Conservation (phyloP, 768 basidiomycete species). For the Tulasnella sp. region DNA sequence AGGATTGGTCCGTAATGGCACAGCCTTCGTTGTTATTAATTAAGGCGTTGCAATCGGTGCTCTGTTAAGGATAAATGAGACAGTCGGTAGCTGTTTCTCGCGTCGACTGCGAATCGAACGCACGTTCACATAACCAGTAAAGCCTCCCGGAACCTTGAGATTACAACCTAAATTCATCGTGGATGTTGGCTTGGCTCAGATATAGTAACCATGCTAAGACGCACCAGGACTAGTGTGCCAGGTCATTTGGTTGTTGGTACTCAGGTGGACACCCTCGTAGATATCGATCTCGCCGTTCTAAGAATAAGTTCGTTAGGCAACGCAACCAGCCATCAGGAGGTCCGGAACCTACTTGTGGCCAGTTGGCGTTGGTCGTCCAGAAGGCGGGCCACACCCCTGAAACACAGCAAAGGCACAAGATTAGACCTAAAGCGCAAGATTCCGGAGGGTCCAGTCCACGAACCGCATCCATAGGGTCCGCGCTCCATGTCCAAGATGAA, state of each 20-base stretch:
- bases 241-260: conserved; percentile 36
- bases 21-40: conserved; percentile 41
- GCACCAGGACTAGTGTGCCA: conserved; percentile 35
- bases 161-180: conserved; percentile 33
- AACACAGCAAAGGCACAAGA: not conserved
- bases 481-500: conserved; percentile 36
- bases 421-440: not conserved
- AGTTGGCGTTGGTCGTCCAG: conserved; percentile 30
- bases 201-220: not conserved
- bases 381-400: conserved; percentile 37
- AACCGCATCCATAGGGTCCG: conserved; percentile 36
- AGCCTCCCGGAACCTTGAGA: conserved; percentile 27
- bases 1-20: conserved; percentile 41
- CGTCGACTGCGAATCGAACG: not conserved
- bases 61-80: conserved; percentile 28
- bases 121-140: conserved; percentile 33
- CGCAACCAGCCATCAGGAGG: not conserved
- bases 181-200: not conserved
- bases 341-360: conserved; percentile 27
- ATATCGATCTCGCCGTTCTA: conserved; percentile 37
- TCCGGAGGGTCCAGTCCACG: not conserved
- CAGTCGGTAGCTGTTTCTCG: not conserved
- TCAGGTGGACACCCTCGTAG: conserved; percentile 37
- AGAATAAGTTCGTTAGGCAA: not conserved
- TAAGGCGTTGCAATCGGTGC: conserved; percentile 37